These are phyloP conservation scores for Colletotrichum tamarilloi DNA, from an alignment of 2,329 filamentous ascomycete genomes.

Conservation along the genomic window DNA sequence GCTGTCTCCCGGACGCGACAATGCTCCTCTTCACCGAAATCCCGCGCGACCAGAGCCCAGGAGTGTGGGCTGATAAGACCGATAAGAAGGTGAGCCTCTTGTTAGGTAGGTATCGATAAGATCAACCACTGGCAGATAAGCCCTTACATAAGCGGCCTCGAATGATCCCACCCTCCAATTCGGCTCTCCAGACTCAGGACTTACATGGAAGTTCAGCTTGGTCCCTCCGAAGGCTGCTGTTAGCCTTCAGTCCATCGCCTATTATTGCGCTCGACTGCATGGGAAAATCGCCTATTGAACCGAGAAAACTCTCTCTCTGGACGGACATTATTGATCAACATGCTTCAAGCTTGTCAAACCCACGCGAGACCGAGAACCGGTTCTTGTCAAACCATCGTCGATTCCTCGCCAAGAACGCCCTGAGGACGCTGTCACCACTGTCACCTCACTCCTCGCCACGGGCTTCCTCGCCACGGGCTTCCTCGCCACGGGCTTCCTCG, in stretches of 20 bases:
- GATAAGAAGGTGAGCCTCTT: not conserved
- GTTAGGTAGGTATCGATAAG: slow-evolving; percentile 7
- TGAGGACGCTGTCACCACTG: not conserved
- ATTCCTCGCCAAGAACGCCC: slow-evolving; percentile 2
- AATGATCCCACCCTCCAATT: slow-evolving; percentile 1
- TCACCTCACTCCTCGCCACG: slow-evolving; percentile 3
- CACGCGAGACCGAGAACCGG: not conserved
- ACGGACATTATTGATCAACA: not conserved
- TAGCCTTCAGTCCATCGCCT: not conserved
- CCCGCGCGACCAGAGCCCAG: not conserved
- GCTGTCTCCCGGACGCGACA: slow-evolving; percentile 22
- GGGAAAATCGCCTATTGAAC: not conserved
- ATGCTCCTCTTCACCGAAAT: slow-evolving; percentile 4
- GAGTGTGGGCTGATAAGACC: not conserved
- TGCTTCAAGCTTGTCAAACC: slow-evolving; percentile 9
- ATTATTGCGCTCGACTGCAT: not conserved
- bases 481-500: not conserved
- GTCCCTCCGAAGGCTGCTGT: not conserved
- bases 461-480: not conserved
- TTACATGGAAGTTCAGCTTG: slow-evolving; percentile 3
- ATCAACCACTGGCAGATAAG: accelerated
- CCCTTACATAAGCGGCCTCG: slow-evolving; percentile 11
- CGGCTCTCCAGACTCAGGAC: not conserved
- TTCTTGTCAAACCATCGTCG: slow-evolving; percentile 1
- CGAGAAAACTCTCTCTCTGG: not conserved